Evolutionary conservation across 805 yeast species (phyloP).

Genomic region (Yamadazyma phyllophila): DNA sequence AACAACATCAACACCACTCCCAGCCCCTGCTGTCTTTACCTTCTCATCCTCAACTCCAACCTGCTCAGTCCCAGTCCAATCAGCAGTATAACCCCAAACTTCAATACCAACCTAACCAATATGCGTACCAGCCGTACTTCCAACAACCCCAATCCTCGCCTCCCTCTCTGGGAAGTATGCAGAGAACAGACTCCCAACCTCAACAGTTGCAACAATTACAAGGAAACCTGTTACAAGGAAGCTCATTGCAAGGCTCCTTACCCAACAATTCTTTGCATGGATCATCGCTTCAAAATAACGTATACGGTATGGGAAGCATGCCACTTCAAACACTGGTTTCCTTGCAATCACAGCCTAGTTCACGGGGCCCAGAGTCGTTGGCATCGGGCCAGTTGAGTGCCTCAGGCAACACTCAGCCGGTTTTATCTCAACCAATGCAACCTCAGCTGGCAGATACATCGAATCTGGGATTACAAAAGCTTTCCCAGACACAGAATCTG

Average conservation of each 20-base stretch:
- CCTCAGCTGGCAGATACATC: background rate
- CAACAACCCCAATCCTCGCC: too few relatives aligned
- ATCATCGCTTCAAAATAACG: background rate
- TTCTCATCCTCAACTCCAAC: slow-evolving; percentile 2
- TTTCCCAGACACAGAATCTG: slow-evolving; percentile 1
- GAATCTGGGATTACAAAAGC: background rate
- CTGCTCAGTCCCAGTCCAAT: background rate
- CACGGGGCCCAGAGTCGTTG: background rate
- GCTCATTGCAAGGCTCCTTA: too few relatives aligned
- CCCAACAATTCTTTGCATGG: background rate
- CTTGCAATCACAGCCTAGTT: background rate
- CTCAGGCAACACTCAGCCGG: background rate
- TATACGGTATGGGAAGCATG: background rate
- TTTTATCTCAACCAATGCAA: background rate
- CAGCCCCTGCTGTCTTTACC: slow-evolving; percentile 1
- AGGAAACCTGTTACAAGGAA: too few relatives aligned
- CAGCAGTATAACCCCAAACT: slow-evolving; percentile 3
- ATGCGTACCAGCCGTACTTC: too few relatives aligned
- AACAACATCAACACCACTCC: slow-evolving; percentile 17
- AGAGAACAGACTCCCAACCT: background rate
- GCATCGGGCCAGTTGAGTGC: background rate
- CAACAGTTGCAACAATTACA: background rate
- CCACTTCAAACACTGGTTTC: background rate
- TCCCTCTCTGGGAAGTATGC: background rate
- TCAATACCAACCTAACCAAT: background rate